Conservation (phyloP, 306 rosid genomes). For the Lathyrus sativus region DNA sequence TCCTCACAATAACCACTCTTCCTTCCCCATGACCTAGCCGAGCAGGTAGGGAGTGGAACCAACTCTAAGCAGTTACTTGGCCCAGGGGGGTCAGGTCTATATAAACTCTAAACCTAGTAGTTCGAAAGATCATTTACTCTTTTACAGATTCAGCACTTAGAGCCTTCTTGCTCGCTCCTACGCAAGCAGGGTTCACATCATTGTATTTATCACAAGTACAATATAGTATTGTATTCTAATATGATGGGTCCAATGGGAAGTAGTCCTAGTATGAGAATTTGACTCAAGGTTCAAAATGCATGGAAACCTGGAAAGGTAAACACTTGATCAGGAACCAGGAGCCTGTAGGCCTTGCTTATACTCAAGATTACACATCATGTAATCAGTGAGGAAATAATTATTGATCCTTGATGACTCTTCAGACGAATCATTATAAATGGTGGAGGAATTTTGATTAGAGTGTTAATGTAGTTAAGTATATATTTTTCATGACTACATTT, state of each 20-base stretch:
- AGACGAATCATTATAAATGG: background rate
- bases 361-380: background rate
- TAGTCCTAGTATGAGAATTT: background rate
- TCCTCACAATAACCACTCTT: no score
- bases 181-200: no score
- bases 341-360: background rate
- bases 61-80: no score
- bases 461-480: background rate
- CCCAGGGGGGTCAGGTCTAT: no score
- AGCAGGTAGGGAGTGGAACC: no score
- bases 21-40: no score
- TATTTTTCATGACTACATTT: no score
- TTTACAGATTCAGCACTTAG: no score
- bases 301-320: conserved; percentile 8
- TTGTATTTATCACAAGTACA: no score
- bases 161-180: no score
- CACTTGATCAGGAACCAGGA: conserved; percentile 8
- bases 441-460: conserved; percentile 16
- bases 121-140: no score
- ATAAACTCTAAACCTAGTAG: no score
- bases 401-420: conserved; percentile 4
- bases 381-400: background rate
- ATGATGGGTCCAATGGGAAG: background rate
- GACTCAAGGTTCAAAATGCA: background rate
- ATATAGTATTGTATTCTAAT: background rate